These are phyloP conservation scores for Plasmodium cynomolgi DNA, from an alignment of 169 alveolate genomes.

Conservation along the genomic window DNA sequence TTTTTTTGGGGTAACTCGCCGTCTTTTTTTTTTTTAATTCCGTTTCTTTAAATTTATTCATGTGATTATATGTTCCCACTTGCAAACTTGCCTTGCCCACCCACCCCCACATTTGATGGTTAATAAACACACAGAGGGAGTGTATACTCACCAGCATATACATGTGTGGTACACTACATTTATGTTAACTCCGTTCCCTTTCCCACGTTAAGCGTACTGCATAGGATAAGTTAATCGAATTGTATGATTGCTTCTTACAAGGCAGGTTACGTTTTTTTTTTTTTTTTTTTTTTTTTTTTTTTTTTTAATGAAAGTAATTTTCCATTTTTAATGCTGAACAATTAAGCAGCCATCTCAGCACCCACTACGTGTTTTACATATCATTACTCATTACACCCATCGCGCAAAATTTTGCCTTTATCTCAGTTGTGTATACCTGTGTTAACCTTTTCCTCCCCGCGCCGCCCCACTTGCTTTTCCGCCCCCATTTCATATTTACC, in stretches of 20 bases:
- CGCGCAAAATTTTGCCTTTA: not conserved
- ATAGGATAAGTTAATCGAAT: not conserved
- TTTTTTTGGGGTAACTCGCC: not conserved
- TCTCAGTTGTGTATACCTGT: not conserved
- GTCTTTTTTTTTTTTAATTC: not conserved
- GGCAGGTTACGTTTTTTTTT: not conserved
- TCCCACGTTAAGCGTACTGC: not conserved
- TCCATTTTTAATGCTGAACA: slow-evolving; percentile 2
- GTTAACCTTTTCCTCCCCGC: not conserved
- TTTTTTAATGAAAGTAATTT: not conserved
- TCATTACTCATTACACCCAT: not conserved
- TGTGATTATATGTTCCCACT: not conserved
- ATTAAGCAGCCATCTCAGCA: not conserved
- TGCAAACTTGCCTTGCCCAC: not conserved
- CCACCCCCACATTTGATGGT: not conserved
- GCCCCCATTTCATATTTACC: not conserved
- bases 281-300: not conserved
- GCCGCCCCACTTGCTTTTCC: not conserved
- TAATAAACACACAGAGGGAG: not conserved
- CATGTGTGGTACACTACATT: not conserved
- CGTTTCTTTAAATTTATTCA: not conserved
- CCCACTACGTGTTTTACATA: not conserved
- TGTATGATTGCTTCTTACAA: not conserved
- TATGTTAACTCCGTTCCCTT: not conserved
- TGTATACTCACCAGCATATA: not conserved